Percentiles rank a stretch among this genome's conserved stretches.
Evolutionary conservation across 2,329 filamentous ascomycete species (phyloP).

Genomic region (Sphaerulina vaccinii): DNA sequence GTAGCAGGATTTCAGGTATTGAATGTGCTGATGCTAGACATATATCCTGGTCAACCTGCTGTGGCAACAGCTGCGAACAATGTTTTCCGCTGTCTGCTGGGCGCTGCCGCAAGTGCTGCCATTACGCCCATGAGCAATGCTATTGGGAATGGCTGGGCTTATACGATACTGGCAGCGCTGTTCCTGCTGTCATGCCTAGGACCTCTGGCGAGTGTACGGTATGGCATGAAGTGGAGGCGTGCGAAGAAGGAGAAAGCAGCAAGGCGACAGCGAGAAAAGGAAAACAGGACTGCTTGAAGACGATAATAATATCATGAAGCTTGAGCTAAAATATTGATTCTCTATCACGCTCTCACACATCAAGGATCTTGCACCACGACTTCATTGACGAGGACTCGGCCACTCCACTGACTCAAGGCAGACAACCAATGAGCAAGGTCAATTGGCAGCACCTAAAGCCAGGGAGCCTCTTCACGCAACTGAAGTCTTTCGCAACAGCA

Average conservation of each 20-base stretch:
- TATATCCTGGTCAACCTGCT: slow-evolving; percentile 44
- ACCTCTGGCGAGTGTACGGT: slow-evolving; percentile 27
- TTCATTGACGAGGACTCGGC: too few species aligned
- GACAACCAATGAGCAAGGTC: too few species aligned
- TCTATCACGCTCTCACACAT: too few species aligned
- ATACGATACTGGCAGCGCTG: slow-evolving; percentile 39
- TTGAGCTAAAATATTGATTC: too few species aligned
- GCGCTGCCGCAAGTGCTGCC: slow-evolving; percentile 43
- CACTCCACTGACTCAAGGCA: too few species aligned
- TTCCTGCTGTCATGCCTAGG: slow-evolving; percentile 23
- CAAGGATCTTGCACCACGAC: too few species aligned
- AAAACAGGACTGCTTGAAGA: too few species aligned
- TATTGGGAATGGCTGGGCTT: slow-evolving; percentile 37
- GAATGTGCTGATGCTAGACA: slow-evolving; percentile 49
- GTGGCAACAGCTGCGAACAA: slow-evolving; percentile 48
- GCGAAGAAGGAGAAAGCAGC: slow-evolving; percentile 29
- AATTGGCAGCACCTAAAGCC: too few species aligned
- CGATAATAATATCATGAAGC: too few species aligned
- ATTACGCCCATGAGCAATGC: slow-evolving; percentile 41
- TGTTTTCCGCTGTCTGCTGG: slow-evolving; percentile 45
- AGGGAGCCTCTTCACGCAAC: too few species aligned
- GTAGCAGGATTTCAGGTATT: slow-evolving; percentile 45
- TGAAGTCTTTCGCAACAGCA: too few species aligned
- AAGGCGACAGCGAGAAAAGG: too few species aligned
- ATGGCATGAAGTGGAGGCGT: slow-evolving; percentile 32